Base-by-base conservation (phyloP, 352 stramenopile genomes). In the Globisporangium solare region DNA sequence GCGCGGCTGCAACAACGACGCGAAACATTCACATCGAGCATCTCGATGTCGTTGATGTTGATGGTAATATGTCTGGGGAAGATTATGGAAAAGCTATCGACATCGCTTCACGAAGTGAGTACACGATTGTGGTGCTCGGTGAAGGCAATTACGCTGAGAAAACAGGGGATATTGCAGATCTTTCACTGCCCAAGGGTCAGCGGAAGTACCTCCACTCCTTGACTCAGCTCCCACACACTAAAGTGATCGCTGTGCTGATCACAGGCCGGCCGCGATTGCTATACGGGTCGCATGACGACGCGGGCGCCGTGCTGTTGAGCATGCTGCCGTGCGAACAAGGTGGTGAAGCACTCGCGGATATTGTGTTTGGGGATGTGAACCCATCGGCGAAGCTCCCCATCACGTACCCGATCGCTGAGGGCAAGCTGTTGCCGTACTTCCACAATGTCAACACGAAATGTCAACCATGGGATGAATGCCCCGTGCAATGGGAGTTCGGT, bases 111-210 rank as follows among this genome's bases (percentile, higher is more conserved):
- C 70, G 68, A 31, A 86, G 81, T 15, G 68, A 88, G 39, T 90
- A 86, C 54, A 91, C 88, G 3, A 50, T 96, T 11, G 74, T 88
- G 3, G 75, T 68, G 15, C 48, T 96, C 7, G 88, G 88, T 12
- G 87, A 96, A 54, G 56, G 42, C 24, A 84, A 78, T n/a, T 95
- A 94, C 49, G 72, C 87, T 0, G 87, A 96, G 54, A 95, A 94
- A 39, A 71, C 61, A 17, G 87, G 87, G 1, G 84, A 96, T 54
- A 84, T 93, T 35, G 61, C 72, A 0, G 66, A 73, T 14, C 65
- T 87, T 27, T 65, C 71, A 13, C 63, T 96, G 5, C 80, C 86
- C 0, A 22, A 48, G 17, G 82, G 83, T 6, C 77, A 94, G 21
- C 58, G 72, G 4, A 60, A 55, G 54, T 95, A 94, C 48, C 60